phyloP scores from a whole-genome alignment of 2,329 filamentous ascomycete species.

The Cordyceps militaris region DNA sequence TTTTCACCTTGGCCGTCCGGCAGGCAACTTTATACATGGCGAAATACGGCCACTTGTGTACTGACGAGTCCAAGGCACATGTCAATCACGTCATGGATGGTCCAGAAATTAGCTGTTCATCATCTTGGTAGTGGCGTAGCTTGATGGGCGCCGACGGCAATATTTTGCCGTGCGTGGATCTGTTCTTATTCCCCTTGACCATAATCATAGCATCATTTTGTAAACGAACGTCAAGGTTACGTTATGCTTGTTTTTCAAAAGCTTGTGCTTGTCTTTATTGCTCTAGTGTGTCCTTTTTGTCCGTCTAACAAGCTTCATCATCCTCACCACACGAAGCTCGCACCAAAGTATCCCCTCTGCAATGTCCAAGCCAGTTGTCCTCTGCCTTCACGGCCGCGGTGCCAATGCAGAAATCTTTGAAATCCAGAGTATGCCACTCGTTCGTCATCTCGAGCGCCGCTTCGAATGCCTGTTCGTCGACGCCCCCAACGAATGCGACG shows the following conservation, averaged over 20 bases:
- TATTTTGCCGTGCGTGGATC: not conserved
- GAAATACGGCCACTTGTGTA: not conserved
- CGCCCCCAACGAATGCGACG: not conserved
- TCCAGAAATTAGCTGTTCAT: not conserved
- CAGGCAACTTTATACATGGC: not conserved
- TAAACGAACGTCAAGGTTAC: not conserved
- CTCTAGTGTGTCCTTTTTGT: not conserved
- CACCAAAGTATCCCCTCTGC: not conserved
- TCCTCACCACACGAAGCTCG: too few species aligned
- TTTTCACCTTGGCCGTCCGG: not conserved
- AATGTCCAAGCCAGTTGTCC: not conserved
- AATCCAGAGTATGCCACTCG: slow-evolving; percentile 1
- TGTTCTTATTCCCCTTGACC: not conserved
- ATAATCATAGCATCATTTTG: not conserved
- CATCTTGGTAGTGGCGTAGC: not conserved
- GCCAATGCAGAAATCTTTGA: slow-evolving; percentile 4
- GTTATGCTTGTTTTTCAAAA: not conserved
- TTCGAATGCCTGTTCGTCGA: not conserved
- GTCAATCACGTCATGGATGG: not conserved
- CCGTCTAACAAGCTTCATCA: too few species aligned
- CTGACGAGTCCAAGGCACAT: not conserved
- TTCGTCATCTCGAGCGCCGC: not conserved
- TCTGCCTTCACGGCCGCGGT: slow-evolving; percentile 3
- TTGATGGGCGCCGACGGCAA: not conserved
- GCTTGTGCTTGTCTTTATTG: not conserved